Base-by-base conservation (phyloP, 2,329 filamentous ascomycete species). In the Diaporthe citrichinensis region DNA sequence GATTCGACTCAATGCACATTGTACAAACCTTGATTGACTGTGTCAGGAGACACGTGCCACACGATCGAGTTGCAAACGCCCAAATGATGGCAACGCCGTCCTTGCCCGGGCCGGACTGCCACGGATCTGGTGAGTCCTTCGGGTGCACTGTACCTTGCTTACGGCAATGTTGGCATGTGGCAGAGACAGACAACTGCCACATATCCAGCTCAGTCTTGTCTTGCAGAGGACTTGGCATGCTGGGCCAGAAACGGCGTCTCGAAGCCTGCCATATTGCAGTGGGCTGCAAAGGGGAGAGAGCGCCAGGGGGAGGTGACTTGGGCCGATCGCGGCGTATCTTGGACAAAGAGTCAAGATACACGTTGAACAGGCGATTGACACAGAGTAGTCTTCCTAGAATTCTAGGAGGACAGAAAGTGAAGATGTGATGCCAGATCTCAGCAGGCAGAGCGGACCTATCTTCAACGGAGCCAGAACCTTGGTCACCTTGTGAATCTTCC, bases 201-300 rank as follows among this genome's bases (percentile, higher is more conserved):
- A 96, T 96, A 57, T 93, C 90, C 78, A 94, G 86, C 83, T 97
- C 94, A 57, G 90, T 90, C 81, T 89, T 90, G 75, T 88, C 89
- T 71, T 86, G 85, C 68, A 96, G 86, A 39, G 94, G 94, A 74
- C 88, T 88, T 62, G 94, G 94, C 86, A 95, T 91, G 78, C 89
- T 89, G 36, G 91, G 91, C 85, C 90, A 90, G 82, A 91, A 92
- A 28, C 86, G 84, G 79, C 91, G 91, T 80, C 94, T 90, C 79
- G 94, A 93, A 78, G 88, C 86, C 81, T 90, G 89, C 94, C 94
- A 96, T 79, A 96, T 91, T 65, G 85, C 84, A 81, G 95, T 90
- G 79, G 93, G 90, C 80, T 90, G 89, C 79, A 87, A 80, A 58
- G 76, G 61, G 41, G 79, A 72, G 72, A 85, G 78, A 72, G 80